These are phyloP conservation scores for Geotrichum aggregatum DNA, from an alignment of 1,139 yeast species.

Conservation along the genomic window DNA sequence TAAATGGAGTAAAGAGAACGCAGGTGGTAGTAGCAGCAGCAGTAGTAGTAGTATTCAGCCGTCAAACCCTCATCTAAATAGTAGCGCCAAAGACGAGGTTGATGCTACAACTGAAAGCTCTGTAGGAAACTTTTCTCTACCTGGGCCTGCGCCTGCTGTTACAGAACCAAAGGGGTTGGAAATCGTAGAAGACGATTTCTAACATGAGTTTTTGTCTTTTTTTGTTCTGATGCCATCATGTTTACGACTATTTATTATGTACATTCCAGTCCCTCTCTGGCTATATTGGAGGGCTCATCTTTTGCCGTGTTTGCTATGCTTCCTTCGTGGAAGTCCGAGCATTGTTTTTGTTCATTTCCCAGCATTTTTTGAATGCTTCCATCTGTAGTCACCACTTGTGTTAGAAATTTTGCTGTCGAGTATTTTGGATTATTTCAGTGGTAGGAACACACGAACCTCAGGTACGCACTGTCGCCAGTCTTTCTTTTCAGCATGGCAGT, in stretches of 20 bases:
- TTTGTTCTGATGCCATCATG: neutral
- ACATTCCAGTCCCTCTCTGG: neutral
- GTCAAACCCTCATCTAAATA: no score
- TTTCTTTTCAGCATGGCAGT: constrained; percentile 69
- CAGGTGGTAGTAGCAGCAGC: no score
- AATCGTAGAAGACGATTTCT: constrained; percentile 19
- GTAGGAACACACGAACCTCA: constrained; percentile 41
- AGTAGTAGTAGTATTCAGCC: no score
- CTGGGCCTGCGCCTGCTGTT: neutral
- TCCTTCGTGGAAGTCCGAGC: constrained; percentile 39
- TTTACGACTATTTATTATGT: constrained; percentile 3
- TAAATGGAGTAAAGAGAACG: constrained; percentile 12
- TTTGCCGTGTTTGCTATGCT: neutral
- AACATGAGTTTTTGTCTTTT: no score
- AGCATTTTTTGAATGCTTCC: constrained; percentile 63
- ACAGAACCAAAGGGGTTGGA: constrained; percentile 13
- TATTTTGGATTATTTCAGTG: neutral
- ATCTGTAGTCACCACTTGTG: constrained; percentile 41
- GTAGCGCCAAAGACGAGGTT: no score
- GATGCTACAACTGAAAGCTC: no score
- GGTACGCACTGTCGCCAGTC: constrained; percentile 67
- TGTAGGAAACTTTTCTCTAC: neutral
- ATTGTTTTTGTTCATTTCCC: constrained; percentile 58
- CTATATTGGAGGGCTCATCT: no score
- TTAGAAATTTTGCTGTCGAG: neutral